Evolutionary conservation across 345 rosid species (phyloP).

Genomic region (Pistacia vera): DNA sequence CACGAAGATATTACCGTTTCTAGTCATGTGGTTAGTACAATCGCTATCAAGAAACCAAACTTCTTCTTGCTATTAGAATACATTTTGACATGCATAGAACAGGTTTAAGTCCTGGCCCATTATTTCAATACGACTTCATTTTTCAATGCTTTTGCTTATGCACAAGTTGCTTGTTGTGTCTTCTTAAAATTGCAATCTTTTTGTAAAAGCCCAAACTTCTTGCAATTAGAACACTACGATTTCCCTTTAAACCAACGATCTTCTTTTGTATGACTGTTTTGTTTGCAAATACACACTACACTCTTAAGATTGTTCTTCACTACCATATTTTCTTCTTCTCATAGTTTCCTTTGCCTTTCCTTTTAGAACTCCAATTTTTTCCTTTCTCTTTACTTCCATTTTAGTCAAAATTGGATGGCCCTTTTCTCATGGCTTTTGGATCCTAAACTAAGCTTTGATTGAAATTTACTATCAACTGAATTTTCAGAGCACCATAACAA

Average conservation of each 20-base stretch:
- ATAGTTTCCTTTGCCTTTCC: background rate
- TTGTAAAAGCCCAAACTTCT: constrained; percentile 4
- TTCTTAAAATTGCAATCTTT: background rate
- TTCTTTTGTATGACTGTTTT: background rate
- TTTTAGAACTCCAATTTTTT: background rate
- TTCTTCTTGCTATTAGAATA: background rate
- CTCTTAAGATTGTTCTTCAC: background rate
- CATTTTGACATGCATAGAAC: constrained; percentile 3
- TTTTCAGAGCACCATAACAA: background rate
- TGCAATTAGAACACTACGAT: background rate
- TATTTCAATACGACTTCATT: background rate
- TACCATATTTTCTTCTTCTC: background rate
- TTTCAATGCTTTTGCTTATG: background rate
- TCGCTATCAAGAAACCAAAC: background rate
- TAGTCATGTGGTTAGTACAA: background rate
- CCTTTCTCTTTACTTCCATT: background rate
- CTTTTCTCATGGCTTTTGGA: background rate
- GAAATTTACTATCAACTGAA: background rate
- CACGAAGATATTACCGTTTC: background rate
- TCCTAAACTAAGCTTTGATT: background rate
- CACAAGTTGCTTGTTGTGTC: background rate
- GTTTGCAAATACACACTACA: background rate
- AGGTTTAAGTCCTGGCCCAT: background rate
- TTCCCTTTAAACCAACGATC: background rate
- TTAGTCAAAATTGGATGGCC: no score